phyloP scores from a whole-genome alignment of 148 eudicot species.

The Diospyros kaki region DNA sequence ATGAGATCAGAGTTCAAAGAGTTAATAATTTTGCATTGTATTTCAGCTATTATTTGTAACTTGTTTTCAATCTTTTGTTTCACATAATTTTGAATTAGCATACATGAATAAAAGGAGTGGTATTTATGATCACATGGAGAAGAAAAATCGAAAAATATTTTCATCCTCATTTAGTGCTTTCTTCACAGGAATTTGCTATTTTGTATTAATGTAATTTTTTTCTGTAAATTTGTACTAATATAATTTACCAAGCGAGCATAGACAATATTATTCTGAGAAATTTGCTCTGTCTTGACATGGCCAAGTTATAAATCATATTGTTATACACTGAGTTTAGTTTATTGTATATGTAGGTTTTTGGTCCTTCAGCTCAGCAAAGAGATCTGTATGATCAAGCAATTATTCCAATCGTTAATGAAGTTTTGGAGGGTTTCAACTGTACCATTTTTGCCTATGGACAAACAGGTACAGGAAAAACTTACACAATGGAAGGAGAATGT shows the following conservation, averaged over 20 bases:
- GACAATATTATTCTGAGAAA: too few species aligned
- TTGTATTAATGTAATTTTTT: neutral
- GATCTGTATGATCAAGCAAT: constrained; percentile 94
- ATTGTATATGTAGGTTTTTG: constrained; percentile 65
- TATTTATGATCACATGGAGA: neutral
- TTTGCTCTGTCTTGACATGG: too few species aligned
- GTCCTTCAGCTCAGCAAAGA: constrained; percentile 75
- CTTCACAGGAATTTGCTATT: neutral
- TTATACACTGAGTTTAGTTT: neutral
- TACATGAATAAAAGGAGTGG: neutral
- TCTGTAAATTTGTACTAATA: too few species aligned
- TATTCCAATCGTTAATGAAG: constrained; percentile 86
- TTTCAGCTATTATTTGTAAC: too few species aligned
- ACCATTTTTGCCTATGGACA: constrained; percentile 99
- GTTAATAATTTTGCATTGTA: too few species aligned
- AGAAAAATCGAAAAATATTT: neutral
- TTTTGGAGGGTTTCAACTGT: constrained; percentile 94
- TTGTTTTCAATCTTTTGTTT: too few species aligned
- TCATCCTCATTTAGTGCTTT: neutral
- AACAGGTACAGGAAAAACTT: constrained; percentile 98
- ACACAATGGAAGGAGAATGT: constrained; percentile 98
- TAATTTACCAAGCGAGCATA: too few species aligned
- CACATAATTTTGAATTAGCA: neutral
- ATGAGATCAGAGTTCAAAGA: neutral
- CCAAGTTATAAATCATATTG: neutral